Evolutionary conservation across 352 stramenopile species (phyloP).

Genomic region (Peronospora tabacina): DNA sequence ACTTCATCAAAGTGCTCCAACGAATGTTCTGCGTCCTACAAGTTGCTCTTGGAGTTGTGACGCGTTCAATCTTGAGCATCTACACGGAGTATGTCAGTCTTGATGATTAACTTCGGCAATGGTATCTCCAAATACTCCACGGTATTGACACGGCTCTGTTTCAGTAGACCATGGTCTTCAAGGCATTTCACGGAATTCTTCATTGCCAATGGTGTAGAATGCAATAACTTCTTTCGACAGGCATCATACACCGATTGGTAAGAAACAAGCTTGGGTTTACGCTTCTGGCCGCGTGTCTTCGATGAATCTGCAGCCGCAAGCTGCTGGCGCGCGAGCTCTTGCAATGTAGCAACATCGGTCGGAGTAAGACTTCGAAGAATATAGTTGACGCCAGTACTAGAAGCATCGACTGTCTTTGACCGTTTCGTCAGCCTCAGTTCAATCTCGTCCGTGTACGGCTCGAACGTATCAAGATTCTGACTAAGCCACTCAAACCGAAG

Average conservation of each 20-base stretch:
- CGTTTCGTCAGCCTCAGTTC: slow-evolving; percentile 28
- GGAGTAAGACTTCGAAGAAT: slow-evolving; percentile 60
- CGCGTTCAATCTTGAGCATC: slow-evolving; percentile 10
- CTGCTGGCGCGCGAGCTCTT: slow-evolving; percentile 37
- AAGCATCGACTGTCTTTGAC: slow-evolving; percentile 25
- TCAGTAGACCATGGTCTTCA: slow-evolving; percentile 48
- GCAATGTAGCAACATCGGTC: slow-evolving; percentile 43
- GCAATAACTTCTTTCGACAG: slow-evolving; percentile 45
- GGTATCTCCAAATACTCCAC: slow-evolving; percentile 47
- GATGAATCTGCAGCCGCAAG: slow-evolving; percentile 13
- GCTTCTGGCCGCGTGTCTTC: slow-evolving; percentile 8
- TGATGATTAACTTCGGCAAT: slow-evolving; percentile 34
- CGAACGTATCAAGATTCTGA: slow-evolving; percentile 35
- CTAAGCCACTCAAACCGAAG: slow-evolving; percentile 48
- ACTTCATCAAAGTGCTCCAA: neutral
- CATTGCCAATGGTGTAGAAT: slow-evolving; percentile 43
- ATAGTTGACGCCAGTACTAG: slow-evolving; percentile 44
- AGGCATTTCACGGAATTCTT: slow-evolving; percentile 60
- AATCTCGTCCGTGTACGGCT: slow-evolving; percentile 44
- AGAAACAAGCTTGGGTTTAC: slow-evolving; percentile 18
- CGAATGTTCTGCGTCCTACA: neutral
- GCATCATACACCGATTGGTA: slow-evolving; percentile 47
- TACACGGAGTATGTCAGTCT: slow-evolving; percentile 35
- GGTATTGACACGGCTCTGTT: slow-evolving; percentile 29
- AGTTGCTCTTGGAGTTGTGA: neutral